phyloP scores from a whole-genome alignment of 352 stramenopile species.

The Phytopythium ostracodes region DNA sequence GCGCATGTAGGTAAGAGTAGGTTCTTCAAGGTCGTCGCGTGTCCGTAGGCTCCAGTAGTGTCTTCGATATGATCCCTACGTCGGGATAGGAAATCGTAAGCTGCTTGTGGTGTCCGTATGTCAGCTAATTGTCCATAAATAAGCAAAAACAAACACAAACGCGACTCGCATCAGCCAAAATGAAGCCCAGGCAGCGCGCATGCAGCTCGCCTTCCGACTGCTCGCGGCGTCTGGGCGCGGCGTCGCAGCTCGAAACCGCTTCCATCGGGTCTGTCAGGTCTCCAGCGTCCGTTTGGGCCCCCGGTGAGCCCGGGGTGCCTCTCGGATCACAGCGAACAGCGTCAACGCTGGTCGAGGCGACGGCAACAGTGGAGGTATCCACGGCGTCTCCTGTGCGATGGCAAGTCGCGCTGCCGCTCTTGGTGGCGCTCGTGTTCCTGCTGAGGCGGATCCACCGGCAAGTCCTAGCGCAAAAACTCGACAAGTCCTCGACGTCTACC shows the following conservation, averaged over 20 bases:
- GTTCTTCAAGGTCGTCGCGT: neutral
- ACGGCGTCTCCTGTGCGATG: neutral
- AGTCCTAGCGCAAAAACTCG: neutral
- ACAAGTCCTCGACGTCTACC: neutral
- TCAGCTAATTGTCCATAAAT: neutral
- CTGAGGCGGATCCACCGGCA: neutral
- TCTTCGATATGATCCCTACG: neutral
- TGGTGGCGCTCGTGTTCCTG: neutral
- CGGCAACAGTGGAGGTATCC: neutral
- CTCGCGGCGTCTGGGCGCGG: neutral
- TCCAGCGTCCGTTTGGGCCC: neutral
- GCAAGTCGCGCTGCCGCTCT: conserved; percentile 1
- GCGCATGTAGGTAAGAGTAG: neutral
- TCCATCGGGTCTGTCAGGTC: neutral
- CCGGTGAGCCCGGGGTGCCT: neutral
- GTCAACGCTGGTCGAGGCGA: neutral
- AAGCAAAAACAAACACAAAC: neutral
- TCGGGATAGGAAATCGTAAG: neutral
- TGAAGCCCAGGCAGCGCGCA: neutral
- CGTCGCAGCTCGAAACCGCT: neutral
- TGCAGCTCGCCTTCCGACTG: neutral
- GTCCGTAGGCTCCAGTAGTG: conserved; percentile 1
- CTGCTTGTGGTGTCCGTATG: neutral
- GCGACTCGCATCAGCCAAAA: neutral
- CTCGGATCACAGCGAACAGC: neutral